These are phyloP conservation scores for Paraurostyla sp. DNA, from an alignment of 73 alveolate genomes.

Conservation along the genomic window DNA sequence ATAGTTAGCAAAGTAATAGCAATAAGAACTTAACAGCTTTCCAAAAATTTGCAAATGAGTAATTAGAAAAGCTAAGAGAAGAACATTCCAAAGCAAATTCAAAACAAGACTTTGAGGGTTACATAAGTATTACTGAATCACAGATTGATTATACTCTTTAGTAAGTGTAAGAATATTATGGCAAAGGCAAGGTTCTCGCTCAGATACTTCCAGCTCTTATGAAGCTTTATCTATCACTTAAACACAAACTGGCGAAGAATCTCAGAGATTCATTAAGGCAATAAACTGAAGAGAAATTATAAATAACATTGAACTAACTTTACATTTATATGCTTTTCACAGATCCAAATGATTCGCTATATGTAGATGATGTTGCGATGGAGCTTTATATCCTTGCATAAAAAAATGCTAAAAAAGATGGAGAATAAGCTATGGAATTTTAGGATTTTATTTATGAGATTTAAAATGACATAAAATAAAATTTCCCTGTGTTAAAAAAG, in stretches of 20 bases:
- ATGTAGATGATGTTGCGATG: background rate
- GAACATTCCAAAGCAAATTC: background rate
- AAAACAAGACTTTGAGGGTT: background rate
- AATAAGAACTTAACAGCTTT: no score
- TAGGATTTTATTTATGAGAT: background rate
- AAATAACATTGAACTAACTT: background rate
- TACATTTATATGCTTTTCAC: background rate
- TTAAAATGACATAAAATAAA: background rate
- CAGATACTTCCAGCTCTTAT: background rate
- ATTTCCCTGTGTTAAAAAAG: background rate
- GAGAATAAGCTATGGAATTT: background rate
- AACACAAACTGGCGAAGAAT: constrained; percentile 7
- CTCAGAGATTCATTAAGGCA: background rate
- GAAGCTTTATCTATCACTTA: background rate
- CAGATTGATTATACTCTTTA: background rate
- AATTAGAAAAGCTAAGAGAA: background rate
- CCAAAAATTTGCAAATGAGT: background rate
- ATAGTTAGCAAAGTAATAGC: no score
- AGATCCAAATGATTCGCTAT: background rate
- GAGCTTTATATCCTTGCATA: background rate
- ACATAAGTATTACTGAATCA: background rate
- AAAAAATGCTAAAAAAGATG: background rate
- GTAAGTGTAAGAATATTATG: background rate
- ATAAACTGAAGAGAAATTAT: background rate
- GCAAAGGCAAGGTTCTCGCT: background rate